Base-by-base conservation (phyloP, 2,329 filamentous ascomycete species). In the Colletotrichum sp. region DNA sequence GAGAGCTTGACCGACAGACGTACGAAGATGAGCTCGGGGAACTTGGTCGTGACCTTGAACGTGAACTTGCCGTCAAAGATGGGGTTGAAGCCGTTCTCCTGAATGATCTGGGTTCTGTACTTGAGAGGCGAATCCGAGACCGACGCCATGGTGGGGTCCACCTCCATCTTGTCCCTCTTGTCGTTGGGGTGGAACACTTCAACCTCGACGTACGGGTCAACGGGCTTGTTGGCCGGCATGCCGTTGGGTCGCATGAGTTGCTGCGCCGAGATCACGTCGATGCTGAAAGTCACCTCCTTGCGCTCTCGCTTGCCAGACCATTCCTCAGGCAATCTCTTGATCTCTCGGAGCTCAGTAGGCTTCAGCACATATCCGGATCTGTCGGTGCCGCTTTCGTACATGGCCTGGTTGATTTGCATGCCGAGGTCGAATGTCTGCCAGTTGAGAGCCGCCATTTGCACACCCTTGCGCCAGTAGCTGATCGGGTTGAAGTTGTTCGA, bases 401-500 rank as follows among this genome's bases (percentile, higher is more conserved):
- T 98, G 81, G 97, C 97, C 79, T 97, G 94, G 83, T 98, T 98
- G 83, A 98, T 90, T 82, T 98, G 96, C 91, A 98, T 97, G 61
- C 96, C 95, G 21, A 97, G 89, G 82, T 98, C 97, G 81, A 97
- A 98, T 0, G 96, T 98, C 85, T 99, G 97, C 96, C 97, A 98
- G 85, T 99, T 99, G 77, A 98, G 89, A 1, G 97, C 97, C 16
- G 94, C 96, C 96, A 99, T 98, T 85, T 99, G 97, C 21, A 98
- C 97, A 36, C 97, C 97, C 58, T 95, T 93, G 67, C 96, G 93
- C 97, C 97, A 99, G 82, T 97, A 98, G 77, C 94, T 93, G 77
- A 98, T 90, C 1, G 97, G 97, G 80, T 98, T 96, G 81, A 98
- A 98, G 85, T 99, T 99, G 79, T 94, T 95, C 1, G 97, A 98